Base-by-base conservation (phyloP, 495 filamentous ascomycete species). In the Tetracladium marchalianum region DNA sequence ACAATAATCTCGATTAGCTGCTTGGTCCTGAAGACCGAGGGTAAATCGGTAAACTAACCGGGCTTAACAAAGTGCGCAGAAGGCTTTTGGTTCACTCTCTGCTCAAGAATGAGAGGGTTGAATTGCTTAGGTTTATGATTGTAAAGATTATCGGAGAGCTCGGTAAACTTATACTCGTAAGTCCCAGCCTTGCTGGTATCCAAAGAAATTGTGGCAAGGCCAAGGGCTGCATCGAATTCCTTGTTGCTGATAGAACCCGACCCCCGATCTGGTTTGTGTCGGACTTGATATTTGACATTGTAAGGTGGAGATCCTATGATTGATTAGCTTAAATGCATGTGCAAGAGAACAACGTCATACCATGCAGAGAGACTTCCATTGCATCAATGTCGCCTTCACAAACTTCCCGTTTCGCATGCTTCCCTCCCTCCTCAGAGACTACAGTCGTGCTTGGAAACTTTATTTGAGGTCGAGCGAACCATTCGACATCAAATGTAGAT, bases 341-440 rank as follows among this genome's bases (percentile, higher is more conserved):
- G 9, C 35, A 36, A 37, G 8, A 41, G 35, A 36, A 27, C 31
- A 27, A 36, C 41, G 64, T 27, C 22, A 71, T 80, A 71, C 90
- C 90, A 50, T 72, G 73, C 49, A 98, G 73, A 16, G 72, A 66
- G 40, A 97, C 64, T 53, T 95, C 90, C 41, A 95, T 76, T 19
- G 79, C 76, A 57, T 95, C 90, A 50, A 90, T 83, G 41, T 96
- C 90, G 13, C 92, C 90, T 65, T 98, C 87, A 54, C 92, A 98
- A 42, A 98, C 79, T 50, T 84, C 80, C n/a, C 76, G 72, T 61
- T 90, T 85, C 48, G 78, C 57, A 56, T 69, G 87, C 45, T 66
- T 71, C 33, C 65, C 65, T 43, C 61, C 71, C 43, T 62, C 58
- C 19, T 52, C 63, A 55, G 57, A 65, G 11, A 88, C 66, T 22